These are phyloP conservation scores for Ascochyta rabiei DNA, from an alignment of 2,329 filamentous ascomycete genomes.

Conservation along the genomic window DNA sequence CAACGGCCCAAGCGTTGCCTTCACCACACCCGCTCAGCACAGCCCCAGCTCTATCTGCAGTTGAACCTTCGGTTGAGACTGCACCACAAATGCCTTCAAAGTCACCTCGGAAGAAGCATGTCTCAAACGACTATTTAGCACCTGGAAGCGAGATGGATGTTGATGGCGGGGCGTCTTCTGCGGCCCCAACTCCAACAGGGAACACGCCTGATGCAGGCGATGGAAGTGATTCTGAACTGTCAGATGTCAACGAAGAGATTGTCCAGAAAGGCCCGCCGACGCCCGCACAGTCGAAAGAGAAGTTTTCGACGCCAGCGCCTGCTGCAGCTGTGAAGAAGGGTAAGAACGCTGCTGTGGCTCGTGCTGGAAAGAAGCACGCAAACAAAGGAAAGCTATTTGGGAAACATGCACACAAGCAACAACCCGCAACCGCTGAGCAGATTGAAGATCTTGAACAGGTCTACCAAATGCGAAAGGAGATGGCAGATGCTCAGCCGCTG, in stretches of 20 bases:
- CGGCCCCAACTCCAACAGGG: conserved; percentile 33
- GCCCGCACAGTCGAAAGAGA: conserved; percentile 34
- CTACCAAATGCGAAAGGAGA: conserved; percentile 31
- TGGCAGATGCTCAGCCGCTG: conserved; percentile 35
- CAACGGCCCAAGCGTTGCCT: conserved; percentile 8
- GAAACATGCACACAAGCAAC: conserved; percentile 39
- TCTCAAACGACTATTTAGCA: conserved; percentile 28
- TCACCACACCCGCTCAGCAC: conserved; percentile 37
- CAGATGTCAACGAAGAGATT: conserved; percentile 48
- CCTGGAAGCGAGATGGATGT: conserved; percentile 28
- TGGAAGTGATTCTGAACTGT: conserved; percentile 45
- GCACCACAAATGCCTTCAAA: conserved; percentile 38
- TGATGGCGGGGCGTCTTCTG: conserved; percentile 33
- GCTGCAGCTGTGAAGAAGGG: conserved; percentile 33
- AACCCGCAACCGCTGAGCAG: conserved; percentile 35
- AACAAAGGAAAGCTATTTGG: conserved; percentile 39
- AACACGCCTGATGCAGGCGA: conserved; percentile 37
- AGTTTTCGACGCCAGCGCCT: conserved; percentile 20
- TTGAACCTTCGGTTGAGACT: conserved; percentile 32
- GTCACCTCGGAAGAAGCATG: conserved; percentile 40
- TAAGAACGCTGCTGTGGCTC: conserved; percentile 33
- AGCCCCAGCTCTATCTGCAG: conserved; percentile 35
- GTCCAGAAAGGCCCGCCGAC: conserved; percentile 44
- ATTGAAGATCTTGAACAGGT: conserved; percentile 34
- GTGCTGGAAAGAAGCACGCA: conserved; percentile 42